Evolutionary conservation across 2,329 filamentous ascomycete genomes (phyloP).

Genomic region (Sclerotinia glacialis): DNA sequence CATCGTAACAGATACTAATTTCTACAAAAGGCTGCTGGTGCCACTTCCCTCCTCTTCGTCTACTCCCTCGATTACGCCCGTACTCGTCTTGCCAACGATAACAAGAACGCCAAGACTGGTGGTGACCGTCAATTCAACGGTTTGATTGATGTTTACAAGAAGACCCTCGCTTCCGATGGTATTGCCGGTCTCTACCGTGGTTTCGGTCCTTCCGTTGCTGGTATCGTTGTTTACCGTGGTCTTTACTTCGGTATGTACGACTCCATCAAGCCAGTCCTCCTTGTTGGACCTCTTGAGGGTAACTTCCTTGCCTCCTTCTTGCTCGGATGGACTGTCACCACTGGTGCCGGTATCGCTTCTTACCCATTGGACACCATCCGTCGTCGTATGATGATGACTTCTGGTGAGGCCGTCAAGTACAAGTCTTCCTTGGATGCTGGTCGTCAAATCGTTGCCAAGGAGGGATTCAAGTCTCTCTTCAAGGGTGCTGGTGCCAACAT

Average conservation of each 20-base stretch:
- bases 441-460: slow-evolving; percentile 93
- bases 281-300: slow-evolving; percentile 85
- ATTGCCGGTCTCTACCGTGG: slow-evolving; percentile 99
- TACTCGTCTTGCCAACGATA: slow-evolving; percentile 99
- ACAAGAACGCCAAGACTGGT: slow-evolving; percentile 95
- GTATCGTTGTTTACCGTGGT: slow-evolving; percentile 99
- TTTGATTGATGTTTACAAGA: slow-evolving; percentile 98
- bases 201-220: slow-evolving; percentile 98
- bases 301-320: slow-evolving; percentile 99
- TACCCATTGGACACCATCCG: slow-evolving; percentile 99
- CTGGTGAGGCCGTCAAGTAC: slow-evolving; percentile 98
- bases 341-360: slow-evolving; percentile 99
- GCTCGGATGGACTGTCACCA: slow-evolving; percentile 99
- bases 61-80: slow-evolving; percentile 99
- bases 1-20: slow-evolving; percentile 19
- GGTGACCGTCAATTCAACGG: slow-evolving; percentile 99
- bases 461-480: slow-evolving; percentile 99
- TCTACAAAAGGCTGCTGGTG: slow-evolving; percentile 76
- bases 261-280: slow-evolving; percentile 98
- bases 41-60: slow-evolving; percentile 99
- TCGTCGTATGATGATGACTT: slow-evolving; percentile 99
- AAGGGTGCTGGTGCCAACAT: slow-evolving; percentile 99
- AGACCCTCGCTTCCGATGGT: slow-evolving; percentile 98
- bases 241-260: slow-evolving; percentile 99
- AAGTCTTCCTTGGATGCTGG: slow-evolving; percentile 92